phyloP scores from a whole-genome alignment of 257 asterid species.

The Datura wrightii region DNA sequence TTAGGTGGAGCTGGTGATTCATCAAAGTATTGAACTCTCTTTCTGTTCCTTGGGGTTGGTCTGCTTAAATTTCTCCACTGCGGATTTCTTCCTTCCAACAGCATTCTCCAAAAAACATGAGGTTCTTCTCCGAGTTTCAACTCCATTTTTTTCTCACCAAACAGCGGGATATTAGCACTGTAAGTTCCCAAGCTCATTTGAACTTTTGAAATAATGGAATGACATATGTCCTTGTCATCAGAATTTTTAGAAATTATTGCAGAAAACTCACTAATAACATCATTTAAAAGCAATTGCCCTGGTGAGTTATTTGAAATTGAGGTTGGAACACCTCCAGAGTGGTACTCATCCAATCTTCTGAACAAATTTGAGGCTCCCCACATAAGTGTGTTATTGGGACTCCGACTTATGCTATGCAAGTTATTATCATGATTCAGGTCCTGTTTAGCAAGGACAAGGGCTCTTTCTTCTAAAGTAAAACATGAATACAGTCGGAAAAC shows the following conservation, averaged over 20 bases:
- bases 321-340: constrained; percentile 47
- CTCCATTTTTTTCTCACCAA: constrained; percentile 69
- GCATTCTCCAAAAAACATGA: constrained; percentile 70
- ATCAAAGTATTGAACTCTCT: constrained; percentile 66
- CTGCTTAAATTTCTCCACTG: constrained; percentile 61
- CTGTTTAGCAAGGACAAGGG: constrained; percentile 69
- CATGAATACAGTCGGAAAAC: constrained; percentile 82
- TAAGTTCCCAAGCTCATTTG: constrained; percentile 58
- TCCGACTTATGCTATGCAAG: constrained; percentile 54
- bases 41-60: constrained; percentile 65
- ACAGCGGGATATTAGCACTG: constrained; percentile 46
- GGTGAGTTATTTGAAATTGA: constrained; percentile 46
- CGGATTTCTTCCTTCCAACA: constrained; percentile 68
- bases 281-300: constrained; percentile 53
- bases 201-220: constrained; percentile 65
- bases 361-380: constrained; percentile 87
- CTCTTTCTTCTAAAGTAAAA: constrained; percentile 78
- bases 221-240: constrained; percentile 29
- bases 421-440: constrained; percentile 52
- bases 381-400: constrained; percentile 58
- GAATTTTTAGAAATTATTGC: constrained; percentile 52
- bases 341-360: constrained; percentile 72
- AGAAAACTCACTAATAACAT: constrained; percentile 62
- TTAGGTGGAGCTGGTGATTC: constrained; percentile 43
- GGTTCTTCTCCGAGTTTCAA: constrained; percentile 60